These are phyloP conservation scores for Boletus rufocinnamomeus DNA, from an alignment of 768 basidiomycete genomes.

Conservation along the genomic window DNA sequence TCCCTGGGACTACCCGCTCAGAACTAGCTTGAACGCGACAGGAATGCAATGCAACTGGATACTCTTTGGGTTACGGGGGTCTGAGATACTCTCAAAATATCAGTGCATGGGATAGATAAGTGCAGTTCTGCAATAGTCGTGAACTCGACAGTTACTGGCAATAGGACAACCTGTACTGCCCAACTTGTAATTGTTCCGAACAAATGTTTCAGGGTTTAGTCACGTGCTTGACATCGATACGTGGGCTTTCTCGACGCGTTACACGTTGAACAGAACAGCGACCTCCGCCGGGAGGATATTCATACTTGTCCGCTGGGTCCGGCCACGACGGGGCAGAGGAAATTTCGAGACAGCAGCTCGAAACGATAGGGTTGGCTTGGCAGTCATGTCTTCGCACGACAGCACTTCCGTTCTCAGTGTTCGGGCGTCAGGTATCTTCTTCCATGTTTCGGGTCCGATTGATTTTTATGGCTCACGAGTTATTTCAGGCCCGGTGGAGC, in stretches of 20 bases:
- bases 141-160: too few species aligned
- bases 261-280: slow-evolving; percentile 12
- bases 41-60: neutral
- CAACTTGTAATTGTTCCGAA: neutral
- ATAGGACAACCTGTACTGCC: neutral
- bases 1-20: too few species aligned
- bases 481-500: slow-evolving; percentile 34
- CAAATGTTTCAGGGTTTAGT: neutral
- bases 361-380: neutral
- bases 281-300: neutral
- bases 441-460: neutral
- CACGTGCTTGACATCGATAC: slow-evolving; percentile 15
- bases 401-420: slow-evolving; percentile 22
- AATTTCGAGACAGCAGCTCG: neutral
- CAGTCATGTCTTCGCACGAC: slow-evolving; percentile 23
- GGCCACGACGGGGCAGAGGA: slow-evolving; percentile 1
- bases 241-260: slow-evolving; percentile 3
- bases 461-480: slow-evolving; percentile 8
- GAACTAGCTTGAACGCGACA: too few species aligned
- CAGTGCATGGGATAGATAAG: neutral
- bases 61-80: neutral
- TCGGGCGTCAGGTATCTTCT: slow-evolving; percentile 18
- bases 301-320: neutral
- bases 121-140: neutral
- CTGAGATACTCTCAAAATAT: neutral